Conservation (phyloP, 805 yeast genomes). For the Groenewaldozyma tartarivorans region DNA sequence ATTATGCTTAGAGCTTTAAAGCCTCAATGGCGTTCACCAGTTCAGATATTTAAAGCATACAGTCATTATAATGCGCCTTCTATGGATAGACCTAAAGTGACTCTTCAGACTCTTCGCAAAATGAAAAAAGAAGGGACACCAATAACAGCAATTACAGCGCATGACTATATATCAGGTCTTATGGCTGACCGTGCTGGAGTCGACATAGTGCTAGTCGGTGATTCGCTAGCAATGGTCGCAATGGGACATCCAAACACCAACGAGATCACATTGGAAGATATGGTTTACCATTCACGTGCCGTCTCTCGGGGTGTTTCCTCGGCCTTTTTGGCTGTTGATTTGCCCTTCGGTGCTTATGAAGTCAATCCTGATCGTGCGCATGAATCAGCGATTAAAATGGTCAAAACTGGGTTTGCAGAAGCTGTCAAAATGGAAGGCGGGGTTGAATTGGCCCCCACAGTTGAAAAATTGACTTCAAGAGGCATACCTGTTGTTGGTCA, state of each 20-base stretch:
- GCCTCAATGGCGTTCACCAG: neutral
- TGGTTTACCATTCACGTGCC: conserved; percentile 64
- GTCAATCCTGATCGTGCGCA: conserved; percentile 52
- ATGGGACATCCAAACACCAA: conserved; percentile 64
- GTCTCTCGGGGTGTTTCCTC: conserved; percentile 60
- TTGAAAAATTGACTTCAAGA: conserved; percentile 45
- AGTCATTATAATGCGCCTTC: conserved; percentile 14
- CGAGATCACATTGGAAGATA: conserved; percentile 66
- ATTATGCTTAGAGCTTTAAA: neutral
- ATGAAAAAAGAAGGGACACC: conserved; percentile 30
- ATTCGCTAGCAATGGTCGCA: conserved; percentile 86
- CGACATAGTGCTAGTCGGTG: conserved; percentile 78
- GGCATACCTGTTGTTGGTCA: conserved; percentile 93
- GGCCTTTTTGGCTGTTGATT: conserved; percentile 69
- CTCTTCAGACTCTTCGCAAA: conserved; percentile 33
- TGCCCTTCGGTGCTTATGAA: conserved; percentile 87
- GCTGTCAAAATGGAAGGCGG: conserved; percentile 87
- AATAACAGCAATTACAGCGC: conserved; percentile 67
- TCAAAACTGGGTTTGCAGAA: conserved; percentile 47
- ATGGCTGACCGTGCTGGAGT: conserved; percentile 57
- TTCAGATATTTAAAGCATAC: conserved; percentile 4
- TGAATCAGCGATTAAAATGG: conserved; percentile 43
- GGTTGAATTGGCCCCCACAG: conserved; percentile 41
- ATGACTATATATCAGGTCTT: conserved; percentile 70
- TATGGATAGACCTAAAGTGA: conserved; percentile 24